Evolutionary conservation across 2,329 filamentous ascomycete genomes (phyloP), one percentile per base, ranked within the genome.

Genomic region (Colletotrichum graminicola): DNA sequence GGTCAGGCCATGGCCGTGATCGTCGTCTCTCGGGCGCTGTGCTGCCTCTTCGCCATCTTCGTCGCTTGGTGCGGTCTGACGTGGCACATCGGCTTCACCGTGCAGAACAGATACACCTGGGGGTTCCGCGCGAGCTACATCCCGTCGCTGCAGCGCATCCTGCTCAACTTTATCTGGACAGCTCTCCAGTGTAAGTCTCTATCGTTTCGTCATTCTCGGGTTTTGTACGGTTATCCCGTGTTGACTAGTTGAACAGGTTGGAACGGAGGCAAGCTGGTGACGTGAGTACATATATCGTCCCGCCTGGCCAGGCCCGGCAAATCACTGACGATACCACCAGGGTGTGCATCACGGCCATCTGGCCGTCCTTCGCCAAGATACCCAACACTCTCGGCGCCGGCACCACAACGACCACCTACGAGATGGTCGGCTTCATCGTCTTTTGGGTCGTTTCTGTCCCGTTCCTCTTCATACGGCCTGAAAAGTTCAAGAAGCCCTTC

Each of bases 381-480:
- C 79, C 79, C 14, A 85, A 87, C 72, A 82, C 82, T 47, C 78
- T 87, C 8, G 80, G 83, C 2, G 76, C 74, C 4, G 79, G 73
- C 62, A 72, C 80, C 29, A 82, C 79, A 21, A 76, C 79, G 56
- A 79, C 77, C 57, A 81, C 84, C 21, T 81, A 82, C 39, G 81
- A 84, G 34, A 77, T 88, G 60, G 78, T 87, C 2, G 87, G 82
- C 67, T 83, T 86, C 74, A 84, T 86, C 66, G 76, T 87, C 59
- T 88, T 87, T 76, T 87, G 85, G 82, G 79, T 83, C 47, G 73
- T 84, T n/a, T 85, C 86, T n/a, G 77, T 81, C 0, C 85, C 84
- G 0, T 85, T 87, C 71, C 76, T 87, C 1, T 84, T 76, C 43
- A 81, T 87, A 32, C 80, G 81, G 0, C 85, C 84, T 0, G 84